These are phyloP conservation scores for Plantago lanceolata DNA, from an alignment of 305 asterid genomes.

Conservation along the genomic window DNA sequence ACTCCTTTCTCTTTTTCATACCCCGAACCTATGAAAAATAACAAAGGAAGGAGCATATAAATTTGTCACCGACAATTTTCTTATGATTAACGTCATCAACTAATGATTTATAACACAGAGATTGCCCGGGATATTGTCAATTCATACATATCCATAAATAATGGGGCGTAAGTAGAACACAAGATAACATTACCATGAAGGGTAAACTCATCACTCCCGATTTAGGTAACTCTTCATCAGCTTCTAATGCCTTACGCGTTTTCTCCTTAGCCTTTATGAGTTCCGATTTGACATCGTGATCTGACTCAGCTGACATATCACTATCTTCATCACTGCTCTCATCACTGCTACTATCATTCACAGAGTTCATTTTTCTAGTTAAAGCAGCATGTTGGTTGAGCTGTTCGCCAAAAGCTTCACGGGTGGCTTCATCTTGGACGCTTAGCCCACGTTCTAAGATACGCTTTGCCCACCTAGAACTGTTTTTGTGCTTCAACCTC, in stretches of 20 bases:
- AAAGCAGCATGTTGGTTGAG: constrained; percentile 69
- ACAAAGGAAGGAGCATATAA: constrained; percentile 13
- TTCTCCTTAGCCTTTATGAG: constrained; percentile 69
- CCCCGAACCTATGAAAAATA: constrained; percentile 55
- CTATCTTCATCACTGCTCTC: constrained; percentile 67
- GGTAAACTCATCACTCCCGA: constrained; percentile 88
- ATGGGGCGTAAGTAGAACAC: background rate
- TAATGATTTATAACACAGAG: background rate
- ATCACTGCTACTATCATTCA: constrained; percentile 70
- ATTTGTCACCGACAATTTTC: background rate
- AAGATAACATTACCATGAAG: constrained; percentile 60
- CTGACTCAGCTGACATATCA: constrained; percentile 52
- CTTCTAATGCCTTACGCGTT: constrained; percentile 55
- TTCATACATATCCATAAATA: no score
- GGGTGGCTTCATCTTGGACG: constrained; percentile 79
- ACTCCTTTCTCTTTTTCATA: constrained; percentile 60
- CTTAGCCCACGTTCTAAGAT: constrained; percentile 66
- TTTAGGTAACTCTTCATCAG: constrained; percentile 61
- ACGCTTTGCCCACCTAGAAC: constrained; percentile 76
- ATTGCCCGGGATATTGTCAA: background rate
- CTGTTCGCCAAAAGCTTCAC: constrained; percentile 77
- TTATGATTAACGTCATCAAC: background rate
- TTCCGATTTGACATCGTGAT: constrained; percentile 41
- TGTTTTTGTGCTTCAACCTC: constrained; percentile 82
- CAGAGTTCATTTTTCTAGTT: constrained; percentile 73